Evolutionary conservation across 768 basidiomycete genomes (phyloP), one percentile per base, ranked within the genome.

Genomic region (Mrakia gelida): DNA sequence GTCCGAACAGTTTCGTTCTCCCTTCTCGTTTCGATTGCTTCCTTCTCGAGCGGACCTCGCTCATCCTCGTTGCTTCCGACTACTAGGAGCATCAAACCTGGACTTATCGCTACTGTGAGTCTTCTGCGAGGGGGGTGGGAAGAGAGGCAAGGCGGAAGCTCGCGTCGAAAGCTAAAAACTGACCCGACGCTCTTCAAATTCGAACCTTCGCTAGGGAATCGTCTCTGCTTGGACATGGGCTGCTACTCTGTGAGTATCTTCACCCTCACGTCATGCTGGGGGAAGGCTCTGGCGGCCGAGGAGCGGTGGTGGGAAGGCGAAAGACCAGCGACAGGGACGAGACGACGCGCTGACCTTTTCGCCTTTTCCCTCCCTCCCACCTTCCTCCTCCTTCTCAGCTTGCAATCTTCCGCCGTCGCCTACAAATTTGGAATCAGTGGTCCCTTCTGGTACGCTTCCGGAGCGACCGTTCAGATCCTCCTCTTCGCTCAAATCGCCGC

Each of bases 401-500:
- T 93, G 2, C 92, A 93, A 88, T 91, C 90, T 43, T 92, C 91
- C 75, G 92, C 92, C 0, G 90, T 93, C 11, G 92, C 90, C 0
- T 97, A 95, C 84, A 91, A 91, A 81, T 93, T 89, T 81, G 94
- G 92, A 13, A 90, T 95, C 79, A 90, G 89, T 6, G 93, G 93
- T 0, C 92, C 92, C 0, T 94, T 92, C 80, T 93, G 92, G 91
- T 95, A 95, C 81, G 94, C 92, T 9, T 89, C 92, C 49, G 94
- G 93, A n/a, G 94, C 92, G 32, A 92, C 91, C 0, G 89, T 94
- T 52, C 80, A 85, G 81, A 90, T 97, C 76, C 87, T 95, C 38
- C 89, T 97, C n/a, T 97, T 98, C 82, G 93, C 94, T 11, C 88
- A 89, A 89, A 87, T 95, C 65, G 92, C 95, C 0, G 92, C 93